These are phyloP conservation scores for Chaetomium strumarium DNA, from an alignment of 2,329 filamentous ascomycete genomes.

Conservation along the genomic window DNA sequence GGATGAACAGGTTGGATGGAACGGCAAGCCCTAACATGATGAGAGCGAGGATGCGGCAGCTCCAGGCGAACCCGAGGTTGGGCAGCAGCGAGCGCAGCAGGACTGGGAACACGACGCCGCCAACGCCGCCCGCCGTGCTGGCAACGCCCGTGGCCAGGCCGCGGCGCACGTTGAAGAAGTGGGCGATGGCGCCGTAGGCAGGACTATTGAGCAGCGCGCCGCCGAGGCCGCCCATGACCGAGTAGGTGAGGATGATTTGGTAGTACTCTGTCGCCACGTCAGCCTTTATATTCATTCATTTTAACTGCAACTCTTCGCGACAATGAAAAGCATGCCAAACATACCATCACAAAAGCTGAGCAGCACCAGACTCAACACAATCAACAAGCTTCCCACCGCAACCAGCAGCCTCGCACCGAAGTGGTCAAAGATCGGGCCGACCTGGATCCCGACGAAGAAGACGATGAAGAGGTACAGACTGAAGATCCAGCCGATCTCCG, in stretches of 20 bases:
- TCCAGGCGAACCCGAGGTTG: constrained; percentile 44
- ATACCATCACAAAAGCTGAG: constrained; percentile 60
- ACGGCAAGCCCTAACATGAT: constrained; percentile 42
- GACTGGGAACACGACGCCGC: constrained; percentile 59
- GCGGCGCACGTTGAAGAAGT: constrained; percentile 70
- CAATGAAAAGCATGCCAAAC: not conserved
- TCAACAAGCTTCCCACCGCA: constrained; percentile 53
- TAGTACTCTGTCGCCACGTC: constrained; percentile 52
- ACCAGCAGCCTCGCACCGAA: constrained; percentile 66
- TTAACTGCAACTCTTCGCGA: too few relatives aligned
- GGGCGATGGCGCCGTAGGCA: constrained; percentile 66
- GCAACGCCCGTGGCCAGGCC: constrained; percentile 77
- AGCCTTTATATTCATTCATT: not conserved
- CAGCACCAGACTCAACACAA: constrained; percentile 58
- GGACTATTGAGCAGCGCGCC: constrained; percentile 74
- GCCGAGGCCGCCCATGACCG: constrained; percentile 64
- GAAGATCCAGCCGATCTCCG: constrained; percentile 80
- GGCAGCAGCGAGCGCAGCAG: constrained; percentile 42
- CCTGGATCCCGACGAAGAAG: constrained; percentile 76
- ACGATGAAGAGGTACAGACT: constrained; percentile 73
- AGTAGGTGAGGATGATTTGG: constrained; percentile 75
- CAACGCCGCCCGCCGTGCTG: constrained; percentile 64
- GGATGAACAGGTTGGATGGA: constrained; percentile 43
- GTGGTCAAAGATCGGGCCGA: constrained; percentile 75
- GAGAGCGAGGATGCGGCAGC: constrained; percentile 44